Base-by-base conservation (phyloP, 306 rosid species). In the Pyrus bretschneideri region DNA sequence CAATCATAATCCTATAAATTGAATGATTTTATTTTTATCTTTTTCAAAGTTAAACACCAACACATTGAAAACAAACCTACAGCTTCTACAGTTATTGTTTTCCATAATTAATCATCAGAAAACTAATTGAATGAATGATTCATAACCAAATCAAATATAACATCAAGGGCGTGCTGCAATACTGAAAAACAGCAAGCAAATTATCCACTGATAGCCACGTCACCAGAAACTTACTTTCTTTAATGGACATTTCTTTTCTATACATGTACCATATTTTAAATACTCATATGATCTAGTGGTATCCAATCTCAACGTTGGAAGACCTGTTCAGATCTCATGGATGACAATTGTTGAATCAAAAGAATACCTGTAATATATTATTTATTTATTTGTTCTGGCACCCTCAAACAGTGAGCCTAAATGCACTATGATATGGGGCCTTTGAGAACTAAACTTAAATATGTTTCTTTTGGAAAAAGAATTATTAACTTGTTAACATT, bases 381-480 rank as follows among this genome's bases (percentile, higher is more conserved):
- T 51, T 70, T 11, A 23, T 51, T 23, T 25, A 9, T 8, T 40
- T 40, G 65, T 4, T 21, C 52, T 62, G 29, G 63, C 45, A 51
- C 44, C 73, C 76, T 70, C 71, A 49, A 35, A 57, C 27, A 5
- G 46, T 46, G 49, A 81, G 19, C 63, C 45, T 57, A 27, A 33
- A 64, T 68, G 60, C 72, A 38, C 13, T 22, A 62, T 64, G 58
- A 30, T 25, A 57, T 25, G 4, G 60, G 1, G 42, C 59, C 83
- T 75, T 69, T 70, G 22, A 69, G 75, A 73, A 61, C 55, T 60
- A 51, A 77, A 71, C 76, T 71, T 40, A 31, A 29, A 25, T 49
- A 33, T 14, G 44, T 30, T 19, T 38, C 38, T 69, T 33, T 23
- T 11, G 55, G 55, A 49, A 49, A 49, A 15, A 15, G 19, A 15